Percentiles rank a stretch among this genome's conserved stretches.
phyloP scores from a whole-genome alignment of 2,329 filamentous ascomycete genomes.

The Hypoxylon sp. region DNA sequence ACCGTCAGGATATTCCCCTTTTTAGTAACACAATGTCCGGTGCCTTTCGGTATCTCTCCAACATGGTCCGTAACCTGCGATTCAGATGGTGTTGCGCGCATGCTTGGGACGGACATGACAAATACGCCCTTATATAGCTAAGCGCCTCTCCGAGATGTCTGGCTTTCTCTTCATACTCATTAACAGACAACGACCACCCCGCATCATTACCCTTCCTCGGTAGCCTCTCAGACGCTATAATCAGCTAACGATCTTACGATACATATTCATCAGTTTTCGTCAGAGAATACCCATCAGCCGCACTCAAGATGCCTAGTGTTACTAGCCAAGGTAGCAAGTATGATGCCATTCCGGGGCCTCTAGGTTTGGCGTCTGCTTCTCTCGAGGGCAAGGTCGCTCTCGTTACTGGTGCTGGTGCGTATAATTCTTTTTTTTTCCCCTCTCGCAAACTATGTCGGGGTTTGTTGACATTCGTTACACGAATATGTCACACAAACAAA shows the following conservation, averaged over 20 bases:
- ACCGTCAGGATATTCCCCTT: conserved; percentile 32
- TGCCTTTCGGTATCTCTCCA: conserved; percentile 50
- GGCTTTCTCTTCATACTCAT: conserved; percentile 5
- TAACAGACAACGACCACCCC: conserved; percentile 9
- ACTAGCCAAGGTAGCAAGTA: conserved; percentile 52
- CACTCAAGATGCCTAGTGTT: conserved; percentile 55
- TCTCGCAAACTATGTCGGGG: not conserved
- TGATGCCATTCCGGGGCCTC: conserved; percentile 58
- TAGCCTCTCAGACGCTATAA: conserved; percentile 4
- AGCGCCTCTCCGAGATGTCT: conserved; percentile 11
- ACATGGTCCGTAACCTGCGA: conserved; percentile 44
- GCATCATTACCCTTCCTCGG: not conserved
- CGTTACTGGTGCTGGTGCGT: conserved; percentile 59
- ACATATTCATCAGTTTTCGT: conserved; percentile 1
- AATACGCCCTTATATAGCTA: conserved; percentile 28
- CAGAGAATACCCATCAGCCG: not conserved
- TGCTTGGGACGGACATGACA: conserved; percentile 6
- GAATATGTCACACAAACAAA: not conserved
- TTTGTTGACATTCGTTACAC: not conserved
- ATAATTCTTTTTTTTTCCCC: conserved; percentile 2
- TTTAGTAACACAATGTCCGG: conserved; percentile 44
- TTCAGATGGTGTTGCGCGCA: conserved; percentile 7
- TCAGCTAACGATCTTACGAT: conserved; percentile 1
- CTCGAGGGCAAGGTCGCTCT: conserved; percentile 59
- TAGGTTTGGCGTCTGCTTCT: conserved; percentile 58